These are phyloP conservation scores for Pezicula rhizophila DNA, from an alignment of 2,329 filamentous ascomycete species.

Conservation along the genomic window DNA sequence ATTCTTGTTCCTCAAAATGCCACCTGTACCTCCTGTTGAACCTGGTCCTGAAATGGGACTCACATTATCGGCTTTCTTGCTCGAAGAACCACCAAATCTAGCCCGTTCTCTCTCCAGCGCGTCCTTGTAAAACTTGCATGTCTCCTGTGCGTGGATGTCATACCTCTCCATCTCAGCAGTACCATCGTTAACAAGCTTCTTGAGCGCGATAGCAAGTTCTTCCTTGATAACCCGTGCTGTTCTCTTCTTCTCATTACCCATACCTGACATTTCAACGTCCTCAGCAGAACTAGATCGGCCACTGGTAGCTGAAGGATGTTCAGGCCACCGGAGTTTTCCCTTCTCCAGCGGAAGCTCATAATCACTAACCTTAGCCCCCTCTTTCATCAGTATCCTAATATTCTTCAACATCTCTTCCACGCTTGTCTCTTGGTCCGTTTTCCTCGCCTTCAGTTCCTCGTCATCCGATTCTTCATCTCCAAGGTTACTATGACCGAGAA, in stretches of 20 bases:
- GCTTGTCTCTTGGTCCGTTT: conserved; percentile 34
- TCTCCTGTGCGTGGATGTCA: conserved; percentile 12
- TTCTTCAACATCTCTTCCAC: conserved; percentile 35
- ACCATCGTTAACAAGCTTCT: conserved; percentile 8
- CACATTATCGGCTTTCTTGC: not conserved
- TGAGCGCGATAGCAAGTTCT: conserved; percentile 5
- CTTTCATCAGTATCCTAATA: conserved; percentile 27
- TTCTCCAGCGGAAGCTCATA: conserved; percentile 10
- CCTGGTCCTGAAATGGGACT: not conserved
- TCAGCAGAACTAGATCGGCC: not conserved
- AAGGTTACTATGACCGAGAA: not conserved
- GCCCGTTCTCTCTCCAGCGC: conserved; percentile 4
- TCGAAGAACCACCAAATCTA: not conserved
- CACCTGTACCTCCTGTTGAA: not conserved
- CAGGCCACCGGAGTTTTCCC: not conserved
- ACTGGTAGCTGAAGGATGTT: not conserved
- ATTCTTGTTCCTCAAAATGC: conserved; percentile 2
- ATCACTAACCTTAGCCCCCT: conserved; percentile 13
- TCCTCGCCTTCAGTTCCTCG: not conserved
- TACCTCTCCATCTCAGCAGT: conserved; percentile 14
- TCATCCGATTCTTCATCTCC: conserved; percentile 2
- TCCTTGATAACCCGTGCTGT: conserved; percentile 7
- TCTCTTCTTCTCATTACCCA: conserved; percentile 3
- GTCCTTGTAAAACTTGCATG: conserved; percentile 4
- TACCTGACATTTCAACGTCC: conserved; percentile 10